Base-by-base conservation (phyloP, 495 filamentous ascomycete species). In the Podospora appendiculata region DNA sequence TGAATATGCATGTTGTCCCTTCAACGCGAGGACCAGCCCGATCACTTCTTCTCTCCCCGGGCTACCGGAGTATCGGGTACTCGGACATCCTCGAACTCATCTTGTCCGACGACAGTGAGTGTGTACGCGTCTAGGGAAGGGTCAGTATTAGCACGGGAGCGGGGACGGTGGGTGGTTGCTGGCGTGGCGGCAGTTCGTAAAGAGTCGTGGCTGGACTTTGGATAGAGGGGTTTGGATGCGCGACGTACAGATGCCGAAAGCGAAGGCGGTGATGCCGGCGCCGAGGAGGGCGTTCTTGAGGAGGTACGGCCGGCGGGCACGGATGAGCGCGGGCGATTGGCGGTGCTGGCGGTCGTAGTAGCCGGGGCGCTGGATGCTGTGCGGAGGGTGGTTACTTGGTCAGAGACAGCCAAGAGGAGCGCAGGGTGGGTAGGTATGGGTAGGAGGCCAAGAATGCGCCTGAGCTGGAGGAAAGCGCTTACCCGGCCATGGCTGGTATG, bases 71-170 rank as follows among this genome's bases (percentile, higher is more conserved):
- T 74, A 62, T 87, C 85, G 45, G 92, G 90, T 41, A 95, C 83
- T 60, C 82, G 81, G 50, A 99, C 90, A 65, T 99, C 93, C 59
- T 92, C 89, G 79, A 99, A 99, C 54, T 99, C 90, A 68, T 99
- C 93, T 71, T 97, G 94, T 36, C 90, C 85, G 63, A 99, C 84
- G 19, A 87, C 90, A 48, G 73, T 77, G 64, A 99, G 87, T 8
- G 93, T 97, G 70, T 86, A 97, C 48, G 81, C 70, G 65, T 96
- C 93, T 98, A 16, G 6, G 3, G 7, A 33, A 49, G 50, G 45
- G 35, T 12, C 32, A 40, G 4, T 8, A 9, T 42, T 5, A 8
- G 18, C 18, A 19, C 12, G 19, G n/a, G 17, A 4, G 10, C 35
- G 13, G 46, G 7, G n/a, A 9, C 6, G 33, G 33, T 10, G 34